phyloP scores from a whole-genome alignment of 352 stramenopile species.

The Pythium aristosporum region DNA sequence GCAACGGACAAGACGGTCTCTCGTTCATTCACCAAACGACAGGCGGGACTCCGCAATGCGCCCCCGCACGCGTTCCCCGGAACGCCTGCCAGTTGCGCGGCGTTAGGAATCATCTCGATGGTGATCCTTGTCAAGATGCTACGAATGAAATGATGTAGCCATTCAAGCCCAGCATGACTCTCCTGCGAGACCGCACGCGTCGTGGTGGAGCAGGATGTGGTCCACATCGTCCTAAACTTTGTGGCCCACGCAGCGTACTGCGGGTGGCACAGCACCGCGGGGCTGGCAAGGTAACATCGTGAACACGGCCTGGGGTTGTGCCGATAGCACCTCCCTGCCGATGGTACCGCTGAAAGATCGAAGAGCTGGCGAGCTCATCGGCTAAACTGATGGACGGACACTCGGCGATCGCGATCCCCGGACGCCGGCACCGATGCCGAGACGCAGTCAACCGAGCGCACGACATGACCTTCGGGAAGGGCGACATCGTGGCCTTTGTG shows the following conservation, averaged over 20 bases:
- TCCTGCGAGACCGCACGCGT: no score
- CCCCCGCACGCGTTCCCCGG: no score
- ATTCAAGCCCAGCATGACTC: no score
- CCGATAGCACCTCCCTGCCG: conserved; percentile 15
- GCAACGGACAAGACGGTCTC: no score
- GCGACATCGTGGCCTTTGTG: conserved; percentile 80
- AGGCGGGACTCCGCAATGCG: no score
- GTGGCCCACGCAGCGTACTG: conserved; percentile 61
- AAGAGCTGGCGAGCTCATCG: conserved; percentile 43
- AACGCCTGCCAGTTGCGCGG: no score
- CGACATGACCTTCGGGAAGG: conserved; percentile 55
- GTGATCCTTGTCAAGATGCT: no score
- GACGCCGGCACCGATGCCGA: conserved; percentile 54
- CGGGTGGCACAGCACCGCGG: conserved; percentile 49
- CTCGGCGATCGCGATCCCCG: conserved; percentile 48
- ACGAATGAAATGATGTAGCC: no score
- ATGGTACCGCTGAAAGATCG: conserved; percentile 50
- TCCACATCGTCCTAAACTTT: conserved; percentile 55
- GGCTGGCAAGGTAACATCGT: conserved; percentile 51
- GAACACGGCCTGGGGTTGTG: conserved; percentile 63
- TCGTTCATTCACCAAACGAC: no score
- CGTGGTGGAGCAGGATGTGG: conserved; percentile 59
- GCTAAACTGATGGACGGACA: conserved; percentile 67
- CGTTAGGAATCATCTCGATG: no score
- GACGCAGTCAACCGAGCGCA: conserved; percentile 70